Base-by-base conservation (phyloP, 192 early-diverging fungal genomes). In the Coemansia sp. region DNA sequence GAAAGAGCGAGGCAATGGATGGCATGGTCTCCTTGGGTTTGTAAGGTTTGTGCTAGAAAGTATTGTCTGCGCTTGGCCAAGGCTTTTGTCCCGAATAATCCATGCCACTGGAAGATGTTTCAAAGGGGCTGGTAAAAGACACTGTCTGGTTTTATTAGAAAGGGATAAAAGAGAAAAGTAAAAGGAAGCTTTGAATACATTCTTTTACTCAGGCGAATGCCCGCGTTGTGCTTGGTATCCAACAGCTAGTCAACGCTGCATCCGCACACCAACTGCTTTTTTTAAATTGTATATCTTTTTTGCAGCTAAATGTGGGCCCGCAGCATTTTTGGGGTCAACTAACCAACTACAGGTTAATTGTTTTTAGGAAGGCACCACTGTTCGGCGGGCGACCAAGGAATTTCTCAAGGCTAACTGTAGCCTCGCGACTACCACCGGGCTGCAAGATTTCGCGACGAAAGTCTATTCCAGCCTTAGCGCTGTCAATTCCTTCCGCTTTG, bases 401-500 rank as follows among this genome's bases (percentile, higher is more conserved):
- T 5, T 33, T 7, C 28, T 45, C 42, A 23, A 58, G 21, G n/a
- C 56, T 45, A n/a, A 45, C 18, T 3, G n/a, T 8, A 6, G 42
- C 22, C 7, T 46, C 56, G 27, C 56, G 56, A 24, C 29, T 33
- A n/a, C 27, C 46, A 4, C 58, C 58, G 5, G 58, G 58, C n/a
- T 22, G 58, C 25, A 60, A 47, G 7, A 60, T 60, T 33, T 60
- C 58, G 30, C 30, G 16, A 11, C 58, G 58, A 8, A 48, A 60
- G 23, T 51, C 47, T 32, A 50, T 31, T n/a, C 47, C 48, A 9
- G 58, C 51, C 18, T 51, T 29, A 5, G 23, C 4, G 48, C 51
- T 60, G 48, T 82, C 31, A 6, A 89, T 75, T 5, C 69, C 68
- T 31, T 86, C 73, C 1, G 67, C 68, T 52, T 83, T 73, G 61